Percentiles rank a stretch among this genome's conserved stretches.
These are phyloP conservation scores for Dipteronia dyeriana DNA, from an alignment of 345 rosid genomes.

Conservation along the genomic window DNA sequence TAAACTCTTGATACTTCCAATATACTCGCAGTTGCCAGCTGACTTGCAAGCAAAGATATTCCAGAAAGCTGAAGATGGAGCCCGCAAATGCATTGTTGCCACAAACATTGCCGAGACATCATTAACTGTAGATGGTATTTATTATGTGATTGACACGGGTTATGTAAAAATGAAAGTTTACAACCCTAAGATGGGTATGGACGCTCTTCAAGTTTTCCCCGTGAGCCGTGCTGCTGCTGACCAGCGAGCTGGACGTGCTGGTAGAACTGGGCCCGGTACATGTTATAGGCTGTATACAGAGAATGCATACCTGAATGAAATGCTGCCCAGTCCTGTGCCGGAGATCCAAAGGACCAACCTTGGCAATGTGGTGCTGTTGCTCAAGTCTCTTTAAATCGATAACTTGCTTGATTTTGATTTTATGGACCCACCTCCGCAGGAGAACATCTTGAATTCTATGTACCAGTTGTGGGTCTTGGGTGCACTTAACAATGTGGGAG, in stretches of 20 bases:
- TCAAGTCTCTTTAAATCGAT: constrained; percentile 87
- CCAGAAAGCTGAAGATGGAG: constrained; percentile 92
- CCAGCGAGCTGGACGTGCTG: constrained; percentile 98
- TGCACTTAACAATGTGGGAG: constrained; percentile 89
- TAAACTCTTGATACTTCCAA: constrained; percentile 86
- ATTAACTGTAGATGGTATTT: constrained; percentile 95
- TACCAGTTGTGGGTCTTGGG: constrained; percentile 98
- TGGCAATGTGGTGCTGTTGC: constrained; percentile 89
- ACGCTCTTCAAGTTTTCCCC: constrained; percentile 96
- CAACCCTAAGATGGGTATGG: constrained; percentile 99
- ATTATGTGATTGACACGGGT: constrained; percentile 89
- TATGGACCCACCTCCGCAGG: constrained; percentile 99
- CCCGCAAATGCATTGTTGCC: constrained; percentile 97
- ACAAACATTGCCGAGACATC: constrained; percentile 99
- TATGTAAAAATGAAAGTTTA: constrained; percentile 98
- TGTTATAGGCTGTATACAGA: constrained; percentile 95
- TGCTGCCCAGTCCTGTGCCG: constrained; percentile 90
- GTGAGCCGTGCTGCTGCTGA: constrained; percentile 97
- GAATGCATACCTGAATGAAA: constrained; percentile 83
- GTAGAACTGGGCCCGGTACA: constrained; percentile 98
- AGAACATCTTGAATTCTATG: constrained; percentile 97
- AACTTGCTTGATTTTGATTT: constrained; percentile 94
- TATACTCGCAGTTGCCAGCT: constrained; percentile 97
- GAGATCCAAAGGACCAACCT: constrained; percentile 99
- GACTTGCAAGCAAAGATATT: constrained; percentile 98